Base-by-base conservation (phyloP, 2,329 filamentous ascomycete species). In the Emergomyces orientalis region DNA sequence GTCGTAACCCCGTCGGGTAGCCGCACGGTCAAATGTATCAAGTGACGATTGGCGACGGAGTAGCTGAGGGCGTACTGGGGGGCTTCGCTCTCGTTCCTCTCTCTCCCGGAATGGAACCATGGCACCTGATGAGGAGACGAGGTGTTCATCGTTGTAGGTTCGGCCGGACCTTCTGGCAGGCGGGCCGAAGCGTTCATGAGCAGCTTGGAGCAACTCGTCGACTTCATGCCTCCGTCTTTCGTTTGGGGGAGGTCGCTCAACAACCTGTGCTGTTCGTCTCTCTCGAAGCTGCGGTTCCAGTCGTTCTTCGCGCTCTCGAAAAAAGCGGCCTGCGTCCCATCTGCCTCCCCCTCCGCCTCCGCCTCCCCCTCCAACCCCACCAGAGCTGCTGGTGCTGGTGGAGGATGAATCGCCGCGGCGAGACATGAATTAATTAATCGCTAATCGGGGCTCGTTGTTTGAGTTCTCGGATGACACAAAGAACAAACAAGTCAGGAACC, bases 21-120 rank as follows among this genome's bases (percentile, higher is more conserved):
- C 88, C 34, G 86, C 86, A 58, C 91, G 86, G 75, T 97, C 92
- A 72, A 91, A 96, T 0, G 89, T 96, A 74, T 96, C 92, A 47
- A 96, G 81, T 60, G 91, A 96, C 17, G 91, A 96, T 74, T 96
- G 91, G 52, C 92, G 85, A 63, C 92, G 85, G 59, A 94, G 71
- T 66, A 92, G 81, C 37, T 81, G 80, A 1, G 91, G 91, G 55
- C 88, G 82, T 81, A 55, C 79, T 78, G 52, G 80, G 76, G 61
- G 80, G 76, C 82, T 39, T 84, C 82, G 61, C 82, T 80, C 63
- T 85, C 84, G 68, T 22, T 39, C 25, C 30, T 37, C 41, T 27
- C 47, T 47, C 60, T 79, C 74, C 60, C 83, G 79, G 55, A 82
- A 84, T 60, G 84, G 82, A 63, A 78, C 82, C 67, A 86, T 74